Base-by-base conservation (phyloP, 192 early-diverging fungal species). In the Entomortierella lignicola region DNA sequence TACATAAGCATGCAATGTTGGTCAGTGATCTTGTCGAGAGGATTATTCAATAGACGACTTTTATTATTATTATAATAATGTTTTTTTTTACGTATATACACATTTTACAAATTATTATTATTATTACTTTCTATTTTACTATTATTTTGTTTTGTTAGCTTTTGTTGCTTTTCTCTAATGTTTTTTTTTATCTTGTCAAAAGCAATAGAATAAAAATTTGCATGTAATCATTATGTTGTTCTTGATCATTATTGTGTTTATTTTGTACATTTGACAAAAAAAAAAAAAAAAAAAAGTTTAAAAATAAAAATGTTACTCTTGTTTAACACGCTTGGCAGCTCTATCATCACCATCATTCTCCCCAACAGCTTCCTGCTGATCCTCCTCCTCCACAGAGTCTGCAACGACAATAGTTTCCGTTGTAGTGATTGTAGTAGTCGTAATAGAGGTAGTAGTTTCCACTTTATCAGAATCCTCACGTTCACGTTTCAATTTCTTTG, bases 21-120 rank as follows among this genome's bases (percentile, higher is more conserved):
- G 84, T 86, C 41, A 84, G 85, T 63, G 81, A 86, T 60, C 71
- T 89, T 7, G 85, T 89, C 52, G 77, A 86, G 70, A 61, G 70
- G 64, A 86, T 89, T 53, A 88, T 86, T 48, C 80, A 69, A 41
- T 81, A 54, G 34, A 37, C n/a, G n/a, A n/a, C n/a, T n/a, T n/a
- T n/a, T n/a, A n/a, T n/a, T n/a, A n/a, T n/a, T n/a, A n/a, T n/a
- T n/a, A n/a, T n/a, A n/a, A n/a, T n/a, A n/a, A 53, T 42, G 6
- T 42, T 42, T 42, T 42, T 42, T 42, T 26, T 53, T n/a, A 13
- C 39, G 13, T 42, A 42, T 42, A n/a, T n/a, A n/a, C n/a, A n/a
- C n/a, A n/a, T n/a, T n/a, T n/a, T n/a, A n/a, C n/a, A n/a, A 42
- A 42, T 42, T 42, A 42, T 42, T 10, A 42, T 42, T 42, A 13